These are phyloP conservation scores for Cercophora scortea DNA, from an alignment of 495 filamentous ascomycete species.

Conservation along the genomic window DNA sequence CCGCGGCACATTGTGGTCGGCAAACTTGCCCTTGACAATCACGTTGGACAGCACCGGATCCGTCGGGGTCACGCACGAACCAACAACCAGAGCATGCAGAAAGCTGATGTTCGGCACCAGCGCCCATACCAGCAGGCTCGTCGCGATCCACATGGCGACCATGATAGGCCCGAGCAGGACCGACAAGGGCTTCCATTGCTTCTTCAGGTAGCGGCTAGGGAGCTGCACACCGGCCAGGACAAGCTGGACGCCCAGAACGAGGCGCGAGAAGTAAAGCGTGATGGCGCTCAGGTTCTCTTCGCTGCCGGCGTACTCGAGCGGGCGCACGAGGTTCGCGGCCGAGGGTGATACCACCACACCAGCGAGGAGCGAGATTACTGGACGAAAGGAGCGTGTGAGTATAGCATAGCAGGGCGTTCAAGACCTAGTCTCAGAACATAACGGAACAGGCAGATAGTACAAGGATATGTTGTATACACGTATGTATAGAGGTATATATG, in stretches of 20 bases:
- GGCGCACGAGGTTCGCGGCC: constrained; percentile 69
- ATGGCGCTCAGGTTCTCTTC: constrained; percentile 28
- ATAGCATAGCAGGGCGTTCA: too few species aligned
- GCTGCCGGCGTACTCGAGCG: constrained; percentile 66
- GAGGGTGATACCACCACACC: constrained; percentile 73
- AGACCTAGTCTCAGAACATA: too few species aligned
- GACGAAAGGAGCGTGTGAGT: background rate
- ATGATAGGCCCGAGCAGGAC: constrained; percentile 80
- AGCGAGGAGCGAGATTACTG: constrained; percentile 77
- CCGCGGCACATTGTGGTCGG: constrained; percentile 80
- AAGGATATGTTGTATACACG: too few species aligned
- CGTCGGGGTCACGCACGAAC: constrained; percentile 81
- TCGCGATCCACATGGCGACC: constrained; percentile 82
- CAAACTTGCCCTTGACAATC: constrained; percentile 91
- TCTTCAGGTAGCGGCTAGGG: constrained; percentile 74
- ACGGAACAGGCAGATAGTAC: too few species aligned
- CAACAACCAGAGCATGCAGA: constrained; percentile 70
- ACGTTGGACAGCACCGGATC: constrained; percentile 85
- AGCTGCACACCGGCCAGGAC: constrained; percentile 86
- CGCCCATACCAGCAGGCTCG: constrained; percentile 69
- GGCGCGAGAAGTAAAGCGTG: constrained; percentile 76
- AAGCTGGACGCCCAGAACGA: constrained; percentile 87
- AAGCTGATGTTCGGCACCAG: constrained; percentile 67
- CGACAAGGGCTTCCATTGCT: constrained; percentile 71
- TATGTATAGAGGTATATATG: too few species aligned